phyloP scores from a whole-genome alignment of 176 grass and related monocot species.

The Coix lacrymajobi region DNA sequence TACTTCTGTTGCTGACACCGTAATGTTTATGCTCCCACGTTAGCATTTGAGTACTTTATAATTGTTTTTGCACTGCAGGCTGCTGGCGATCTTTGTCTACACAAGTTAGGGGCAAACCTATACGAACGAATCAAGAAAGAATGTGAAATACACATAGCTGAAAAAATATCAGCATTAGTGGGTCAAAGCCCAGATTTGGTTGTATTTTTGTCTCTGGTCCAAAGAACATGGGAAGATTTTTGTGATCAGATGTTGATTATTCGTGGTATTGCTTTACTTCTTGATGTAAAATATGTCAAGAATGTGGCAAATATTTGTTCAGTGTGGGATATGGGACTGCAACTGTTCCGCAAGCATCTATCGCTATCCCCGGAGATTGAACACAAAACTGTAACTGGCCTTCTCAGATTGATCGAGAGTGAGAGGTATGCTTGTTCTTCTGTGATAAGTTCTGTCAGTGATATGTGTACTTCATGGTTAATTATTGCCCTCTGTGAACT shows the following conservation, averaged over 20 bases:
- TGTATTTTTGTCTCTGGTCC: slow-evolving; percentile 83
- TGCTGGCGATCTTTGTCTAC: slow-evolving; percentile 79
- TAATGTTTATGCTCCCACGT: not conserved
- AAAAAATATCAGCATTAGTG: slow-evolving; percentile 74
- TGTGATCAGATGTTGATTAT: slow-evolving; percentile 99
- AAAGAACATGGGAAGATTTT: slow-evolving; percentile 99
- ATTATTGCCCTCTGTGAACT: not conserved
- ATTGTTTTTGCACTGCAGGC: slow-evolving; percentile 49
- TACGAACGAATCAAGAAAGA: slow-evolving; percentile 84
- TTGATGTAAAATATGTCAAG: slow-evolving; percentile 99
- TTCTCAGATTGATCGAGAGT: slow-evolving; percentile 94
- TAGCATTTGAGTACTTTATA: slow-evolving; percentile 23
- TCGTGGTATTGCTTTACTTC: slow-evolving; percentile 94
- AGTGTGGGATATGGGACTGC: slow-evolving; percentile 95
- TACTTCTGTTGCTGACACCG: slow-evolving; percentile 12
- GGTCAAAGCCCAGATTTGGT: slow-evolving; percentile 95
- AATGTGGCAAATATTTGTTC: slow-evolving; percentile 74
- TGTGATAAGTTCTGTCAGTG: slow-evolving; percentile 7
- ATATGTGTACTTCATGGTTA: not conserved
- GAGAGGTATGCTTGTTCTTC: slow-evolving; percentile 69
- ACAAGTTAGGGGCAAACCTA: slow-evolving; percentile 81
- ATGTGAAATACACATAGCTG: slow-evolving; percentile 91
- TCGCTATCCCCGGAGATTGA: slow-evolving; percentile 61
- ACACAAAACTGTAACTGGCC: slow-evolving; percentile 89
- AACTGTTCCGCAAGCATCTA: slow-evolving; percentile 87